Evolutionary conservation across 371 early-diverging fungal species (phyloP).

Genomic region (Blastocladiella emersonii): DNA sequence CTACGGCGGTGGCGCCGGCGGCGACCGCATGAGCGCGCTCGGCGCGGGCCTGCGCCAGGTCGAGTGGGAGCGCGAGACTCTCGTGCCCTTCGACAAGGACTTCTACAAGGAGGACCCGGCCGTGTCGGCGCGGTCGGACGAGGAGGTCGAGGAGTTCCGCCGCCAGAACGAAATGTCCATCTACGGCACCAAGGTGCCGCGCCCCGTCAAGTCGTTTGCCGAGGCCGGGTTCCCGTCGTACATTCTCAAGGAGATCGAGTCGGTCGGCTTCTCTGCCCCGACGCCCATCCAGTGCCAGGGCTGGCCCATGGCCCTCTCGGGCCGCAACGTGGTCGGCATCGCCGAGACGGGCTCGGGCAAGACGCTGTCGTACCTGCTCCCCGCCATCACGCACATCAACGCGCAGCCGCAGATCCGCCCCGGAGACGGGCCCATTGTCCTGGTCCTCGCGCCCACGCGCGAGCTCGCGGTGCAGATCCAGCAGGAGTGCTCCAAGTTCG

Average conservation of each 20-base stretch:
- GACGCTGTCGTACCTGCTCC: conserved; percentile 92
- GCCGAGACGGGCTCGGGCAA: conserved; percentile 99
- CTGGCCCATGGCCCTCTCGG: conserved; percentile 98
- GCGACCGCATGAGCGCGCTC: conserved; percentile 44
- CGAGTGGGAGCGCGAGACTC: conserved; percentile 49
- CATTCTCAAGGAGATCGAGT: conserved; percentile 67
- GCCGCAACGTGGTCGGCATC: conserved; percentile 95
- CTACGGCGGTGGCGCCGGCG: conserved; percentile 26
- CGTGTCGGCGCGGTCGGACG: conserved; percentile 22
- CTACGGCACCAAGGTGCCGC: conserved; percentile 37
- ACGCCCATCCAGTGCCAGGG: conserved; percentile 98
- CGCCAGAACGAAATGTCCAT: conserved; percentile 34
- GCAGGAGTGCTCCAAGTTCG: conserved; percentile 84
- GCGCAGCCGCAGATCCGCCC: conserved; percentile 87
- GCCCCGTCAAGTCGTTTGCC: conserved; percentile 39
- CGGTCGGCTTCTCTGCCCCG: conserved; percentile 76
- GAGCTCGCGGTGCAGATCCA: conserved; percentile 92
- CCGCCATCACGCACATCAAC: conserved; percentile 96
- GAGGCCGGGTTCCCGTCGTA: conserved; percentile 36
- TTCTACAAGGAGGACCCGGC: conserved; percentile 48
- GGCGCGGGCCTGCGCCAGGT: conserved; percentile 42
- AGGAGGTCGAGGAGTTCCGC: conserved; percentile 35
- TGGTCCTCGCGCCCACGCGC: conserved; percentile 86
- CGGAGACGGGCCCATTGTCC: conserved; percentile 95
- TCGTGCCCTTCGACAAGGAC: conserved; percentile 80